These are phyloP conservation scores for Monosporascus sp. DNA, from an alignment of 2,329 filamentous ascomycete species.

Conservation along the genomic window DNA sequence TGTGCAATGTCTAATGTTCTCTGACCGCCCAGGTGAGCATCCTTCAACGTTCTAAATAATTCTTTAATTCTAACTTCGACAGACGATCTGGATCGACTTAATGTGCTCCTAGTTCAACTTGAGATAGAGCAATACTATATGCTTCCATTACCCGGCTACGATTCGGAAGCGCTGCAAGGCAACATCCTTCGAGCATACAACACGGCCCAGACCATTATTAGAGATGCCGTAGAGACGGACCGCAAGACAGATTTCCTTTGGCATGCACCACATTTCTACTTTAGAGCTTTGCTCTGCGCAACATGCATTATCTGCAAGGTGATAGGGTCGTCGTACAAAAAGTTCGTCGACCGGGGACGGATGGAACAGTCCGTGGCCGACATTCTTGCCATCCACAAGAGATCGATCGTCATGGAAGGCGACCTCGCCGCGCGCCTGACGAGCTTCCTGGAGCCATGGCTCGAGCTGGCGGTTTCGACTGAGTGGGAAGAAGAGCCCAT, in stretches of 20 bases:
- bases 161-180: conserved; percentile 34
- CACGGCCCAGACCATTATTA: conserved; percentile 43
- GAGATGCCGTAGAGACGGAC: conserved; percentile 39
- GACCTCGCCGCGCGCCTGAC: conserved; percentile 43
- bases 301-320: conserved; percentile 41
- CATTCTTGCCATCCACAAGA: conserved; percentile 31
- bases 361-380: conserved; percentile 24
- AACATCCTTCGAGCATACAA: conserved; percentile 43
- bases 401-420: conserved; percentile 42
- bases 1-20: conserved; percentile 41
- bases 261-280: conserved; percentile 46
- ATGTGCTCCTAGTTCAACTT: conserved; percentile 43
- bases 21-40: conserved; percentile 41
- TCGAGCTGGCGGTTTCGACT: conserved; percentile 36
- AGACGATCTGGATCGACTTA: conserved; percentile 44
- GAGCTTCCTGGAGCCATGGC: conserved; percentile 43
- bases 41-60: background rate
- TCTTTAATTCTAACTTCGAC: background rate
- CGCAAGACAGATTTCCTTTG: conserved; percentile 30
- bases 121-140: conserved; percentile 52
- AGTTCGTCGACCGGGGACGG: conserved; percentile 18
- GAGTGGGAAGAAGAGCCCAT: conserved; percentile 36
- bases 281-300: conserved; percentile 42
- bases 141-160: conserved; percentile 36
- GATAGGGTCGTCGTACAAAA: conserved; percentile 39